Base-by-base conservation (phyloP, 148 eudicot genomes). In the Chenopodium album region DNA sequence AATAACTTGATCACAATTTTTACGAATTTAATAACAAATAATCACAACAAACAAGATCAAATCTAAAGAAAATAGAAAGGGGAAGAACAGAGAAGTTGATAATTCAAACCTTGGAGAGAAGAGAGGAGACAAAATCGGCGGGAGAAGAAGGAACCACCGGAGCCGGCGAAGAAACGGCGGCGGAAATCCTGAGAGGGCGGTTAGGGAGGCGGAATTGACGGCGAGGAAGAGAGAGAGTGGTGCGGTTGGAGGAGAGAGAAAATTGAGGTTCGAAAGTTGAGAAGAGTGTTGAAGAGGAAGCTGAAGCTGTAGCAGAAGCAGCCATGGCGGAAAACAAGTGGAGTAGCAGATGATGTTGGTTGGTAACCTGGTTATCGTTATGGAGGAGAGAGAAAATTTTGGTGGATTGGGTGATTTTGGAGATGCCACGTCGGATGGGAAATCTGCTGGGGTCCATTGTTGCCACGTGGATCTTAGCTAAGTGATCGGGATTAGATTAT, bases 101-200 rank as follows among this genome's bases (percentile, higher is more conserved):
- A 37, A 2, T 37, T 6, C 46, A 22, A 64, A 89, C 93, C 93
- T 86, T 88, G 34, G 89, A 85, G 32, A 91, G 81, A 79, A 91
- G 89, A 2, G 91, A 87, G 22, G 88, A 82, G 2, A 86, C 91
- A 20, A 91, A 89, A 74, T 88, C 83, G 48, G 63, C 84, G 50
- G 89, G 89, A 47, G 76, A 22, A 74, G 48, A 16, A 48, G 81
- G 84, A 52, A 71, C 74, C 81, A 75, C 74, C 48, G 90, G 81
- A 46, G 79, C 32, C 44, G 91, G 19, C 60, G 60, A 68, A 6
- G 93, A 78, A 17, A 89, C 79, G 16, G 93, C 83, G 34, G 89
- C 91, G 32, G 75, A 85, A 4, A 82, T 66, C 64, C 29, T 81
- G 32, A 81, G 78, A 37, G 37, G 19, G 60, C 17, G 60, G 81